Evolutionary conservation across 805 yeast genomes (phyloP), one percentile per base, ranked within the genome.

Genomic region (Ogataea kodamae): DNA sequence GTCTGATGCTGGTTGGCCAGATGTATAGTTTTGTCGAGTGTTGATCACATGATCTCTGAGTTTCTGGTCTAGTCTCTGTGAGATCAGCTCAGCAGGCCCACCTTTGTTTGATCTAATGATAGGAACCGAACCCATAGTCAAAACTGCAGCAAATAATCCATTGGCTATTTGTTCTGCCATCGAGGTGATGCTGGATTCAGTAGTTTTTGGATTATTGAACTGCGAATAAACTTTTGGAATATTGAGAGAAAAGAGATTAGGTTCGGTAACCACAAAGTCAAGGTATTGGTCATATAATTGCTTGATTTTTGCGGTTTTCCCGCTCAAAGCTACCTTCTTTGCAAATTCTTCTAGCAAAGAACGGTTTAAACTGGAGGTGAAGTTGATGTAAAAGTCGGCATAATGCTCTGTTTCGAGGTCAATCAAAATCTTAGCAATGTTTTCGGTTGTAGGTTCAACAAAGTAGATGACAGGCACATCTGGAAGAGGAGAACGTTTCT

Each of bases 391-490:
- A 52, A 72, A 80, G 18, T 76, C 74, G 23, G 86, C 84, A 56
- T 92, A 92, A 46, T 78, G 77, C 42, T 85, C 94, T 25, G 65
- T 64, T 18, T 74, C 72, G 35, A 92, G 61, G 55, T 92, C 98
- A 30, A 74, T 70, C 8, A 85, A 72, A 22, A 92, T 83, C 19
- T 62, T 54, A 18, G 73, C 63, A 25, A 92, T 68, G 54, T 92
- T 92, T 29, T 76, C 90, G 17, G 71, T 65, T 0, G 92, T 83
- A 5, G 98, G 97, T 38, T 83, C 82, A 20, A 92, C 81, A 49
- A 92, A 90, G 61, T 92, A 92, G 28, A 92, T 76, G 3, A 78
- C 97, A 1, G 97, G 97, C 9, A 90, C 97, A 50, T 92, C 98
- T 2, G 95, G 89, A 32, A 92, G 68, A 1, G 90, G 73, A n/a